Evolutionary conservation across 176 grass and related monocot genomes (phyloP).

Genomic region (Zoysia japonica): DNA sequence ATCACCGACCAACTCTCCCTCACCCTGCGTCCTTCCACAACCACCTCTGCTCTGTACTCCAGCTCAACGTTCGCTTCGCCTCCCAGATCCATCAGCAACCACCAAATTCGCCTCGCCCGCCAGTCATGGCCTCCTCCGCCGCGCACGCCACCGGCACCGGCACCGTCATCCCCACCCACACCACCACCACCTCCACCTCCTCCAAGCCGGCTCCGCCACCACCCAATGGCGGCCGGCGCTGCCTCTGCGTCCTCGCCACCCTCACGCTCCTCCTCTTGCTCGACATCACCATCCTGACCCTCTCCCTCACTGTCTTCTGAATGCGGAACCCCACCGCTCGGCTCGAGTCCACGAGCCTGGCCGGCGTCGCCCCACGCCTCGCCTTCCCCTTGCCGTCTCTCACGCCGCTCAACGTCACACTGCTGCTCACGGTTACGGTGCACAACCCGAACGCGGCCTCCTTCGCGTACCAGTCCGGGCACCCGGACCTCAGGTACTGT

Average conservation of each 20-base stretch:
- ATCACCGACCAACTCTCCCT: too few species aligned
- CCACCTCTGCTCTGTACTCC: too few species aligned
- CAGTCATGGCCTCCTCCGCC: conserved; percentile 35
- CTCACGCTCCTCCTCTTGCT: conserved; percentile 36
- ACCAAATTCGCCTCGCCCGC: too few species aligned
- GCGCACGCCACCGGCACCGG: neutral
- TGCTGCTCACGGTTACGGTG: conserved; percentile 49
- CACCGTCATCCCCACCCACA: conserved; percentile 16
- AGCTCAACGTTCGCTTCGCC: too few species aligned
- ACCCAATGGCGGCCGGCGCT: neutral
- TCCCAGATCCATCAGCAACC: too few species aligned
- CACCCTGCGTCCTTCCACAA: too few species aligned
- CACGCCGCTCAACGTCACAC: conserved; percentile 55
- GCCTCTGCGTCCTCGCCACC: conserved; percentile 33
- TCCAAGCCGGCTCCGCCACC: neutral
- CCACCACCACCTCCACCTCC: neutral
- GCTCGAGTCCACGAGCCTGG: conserved; percentile 42
- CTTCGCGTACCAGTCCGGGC: conserved; percentile 48
- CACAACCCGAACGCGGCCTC: conserved; percentile 72
- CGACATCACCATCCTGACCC: conserved; percentile 38
- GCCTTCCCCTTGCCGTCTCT: conserved; percentile 29
- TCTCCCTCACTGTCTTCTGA: conserved; percentile 57
- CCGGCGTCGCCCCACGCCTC: conserved; percentile 47
- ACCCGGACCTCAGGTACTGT: conserved; percentile 14
- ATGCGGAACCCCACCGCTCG: conserved; percentile 48